phyloP scores from a whole-genome alignment of 2,329 filamentous ascomycete genomes.

The Xylariaceae sp. region DNA sequence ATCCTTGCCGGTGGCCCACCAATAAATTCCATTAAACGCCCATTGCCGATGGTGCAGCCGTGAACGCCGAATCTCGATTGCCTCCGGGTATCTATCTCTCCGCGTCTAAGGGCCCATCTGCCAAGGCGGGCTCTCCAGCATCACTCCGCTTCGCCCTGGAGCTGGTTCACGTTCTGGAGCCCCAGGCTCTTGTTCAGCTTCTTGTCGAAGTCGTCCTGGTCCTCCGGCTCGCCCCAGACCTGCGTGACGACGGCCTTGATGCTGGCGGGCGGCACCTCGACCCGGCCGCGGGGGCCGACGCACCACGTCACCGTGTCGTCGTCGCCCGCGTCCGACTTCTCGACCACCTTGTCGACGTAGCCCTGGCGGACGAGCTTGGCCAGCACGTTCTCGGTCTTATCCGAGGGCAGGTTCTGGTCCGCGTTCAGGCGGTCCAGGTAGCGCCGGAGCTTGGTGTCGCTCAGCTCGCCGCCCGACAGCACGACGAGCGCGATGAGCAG shows the following conservation, averaged over 20 bases:
- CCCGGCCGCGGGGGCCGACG: constrained; percentile 75
- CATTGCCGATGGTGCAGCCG: too few relatives aligned
- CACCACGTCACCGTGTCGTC: constrained; percentile 76
- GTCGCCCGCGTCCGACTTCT: constrained; percentile 51
- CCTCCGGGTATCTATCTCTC: too few relatives aligned
- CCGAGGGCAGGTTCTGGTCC: constrained; percentile 63
- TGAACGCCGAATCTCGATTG: too few relatives aligned
- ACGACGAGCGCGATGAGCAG: constrained; percentile 70
- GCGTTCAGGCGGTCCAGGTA: constrained; percentile 70
- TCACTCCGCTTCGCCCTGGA: constrained; percentile 10
- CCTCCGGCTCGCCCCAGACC: constrained; percentile 45
- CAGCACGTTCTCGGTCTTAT: constrained; percentile 68
- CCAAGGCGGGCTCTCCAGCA: too few relatives aligned
- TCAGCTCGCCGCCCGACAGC: constrained; percentile 64
- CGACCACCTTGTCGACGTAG: constrained; percentile 70
- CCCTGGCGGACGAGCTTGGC: constrained; percentile 71
- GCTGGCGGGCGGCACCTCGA: constrained; percentile 73
- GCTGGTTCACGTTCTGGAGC: constrained; percentile 27
- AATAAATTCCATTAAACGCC: too few relatives aligned
- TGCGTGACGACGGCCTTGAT: constrained; percentile 62
- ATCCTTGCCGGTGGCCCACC: too few relatives aligned
- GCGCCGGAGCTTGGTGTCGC: constrained; percentile 70
- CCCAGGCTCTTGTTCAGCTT: constrained; percentile 57
- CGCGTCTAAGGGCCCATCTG: too few relatives aligned
- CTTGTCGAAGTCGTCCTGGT: constrained; percentile 47